Evolutionary conservation across 495 filamentous ascomycete genomes (phyloP).

Genomic region (Tetracladium marchalianum): DNA sequence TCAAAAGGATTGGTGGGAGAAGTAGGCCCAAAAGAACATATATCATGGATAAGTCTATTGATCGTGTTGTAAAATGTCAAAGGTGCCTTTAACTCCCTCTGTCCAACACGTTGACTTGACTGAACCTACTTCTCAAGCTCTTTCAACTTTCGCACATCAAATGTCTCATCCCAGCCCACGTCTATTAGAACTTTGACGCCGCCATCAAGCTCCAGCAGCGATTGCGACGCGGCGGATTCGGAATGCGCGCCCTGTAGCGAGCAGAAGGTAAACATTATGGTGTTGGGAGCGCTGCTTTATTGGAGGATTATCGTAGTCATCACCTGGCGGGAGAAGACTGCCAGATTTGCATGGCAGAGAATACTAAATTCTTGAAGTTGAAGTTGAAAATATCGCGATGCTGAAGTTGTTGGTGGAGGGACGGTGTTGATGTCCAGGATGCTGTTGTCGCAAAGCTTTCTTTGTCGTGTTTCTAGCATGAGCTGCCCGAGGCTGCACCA

Average conservation of each 20-base stretch:
- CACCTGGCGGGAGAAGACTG: too few relatives aligned
- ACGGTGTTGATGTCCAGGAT: too few relatives aligned
- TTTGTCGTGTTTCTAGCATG: too few relatives aligned
- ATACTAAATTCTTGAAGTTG: too few relatives aligned
- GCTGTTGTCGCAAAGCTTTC: too few relatives aligned
- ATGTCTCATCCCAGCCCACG: conserved; percentile 90
- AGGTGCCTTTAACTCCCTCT: not conserved
- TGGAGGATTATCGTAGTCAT: too few relatives aligned
- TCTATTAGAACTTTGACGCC: conserved; percentile 92
- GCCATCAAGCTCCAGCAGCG: conserved; percentile 89
- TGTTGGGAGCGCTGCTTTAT: too few relatives aligned
- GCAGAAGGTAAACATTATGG: conserved; percentile 87
- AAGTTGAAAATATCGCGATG: too few relatives aligned
- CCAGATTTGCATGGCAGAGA: too few relatives aligned
- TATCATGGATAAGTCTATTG: conserved; percentile 15
- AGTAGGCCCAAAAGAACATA: not conserved
- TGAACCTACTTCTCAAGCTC: conserved; percentile 75
- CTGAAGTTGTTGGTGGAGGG: too few relatives aligned
- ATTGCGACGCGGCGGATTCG: conserved; percentile 78
- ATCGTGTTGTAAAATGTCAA: conserved; percentile 14
- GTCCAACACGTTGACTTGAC: not conserved
- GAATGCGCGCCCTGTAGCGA: conserved; percentile 86
- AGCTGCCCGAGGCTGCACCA: too few relatives aligned
- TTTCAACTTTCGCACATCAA: conserved; percentile 68
- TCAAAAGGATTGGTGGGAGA: too few relatives aligned